phyloP scores from a whole-genome alignment of 1,139 yeast species.

The Candida pseudoviswanathii region DNA sequence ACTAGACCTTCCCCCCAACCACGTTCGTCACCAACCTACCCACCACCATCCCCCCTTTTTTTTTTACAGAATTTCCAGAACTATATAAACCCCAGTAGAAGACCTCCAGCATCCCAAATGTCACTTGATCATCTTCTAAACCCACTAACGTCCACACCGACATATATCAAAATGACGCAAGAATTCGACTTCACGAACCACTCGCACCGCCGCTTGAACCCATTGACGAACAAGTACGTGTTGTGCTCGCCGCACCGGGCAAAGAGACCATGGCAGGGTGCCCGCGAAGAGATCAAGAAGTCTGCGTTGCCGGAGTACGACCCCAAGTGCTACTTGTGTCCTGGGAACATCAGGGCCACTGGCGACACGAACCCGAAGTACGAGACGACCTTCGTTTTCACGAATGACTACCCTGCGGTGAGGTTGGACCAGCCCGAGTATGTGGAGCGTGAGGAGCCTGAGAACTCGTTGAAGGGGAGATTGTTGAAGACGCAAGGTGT shows the following conservation, averaged over 20 bases:
- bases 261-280: constrained; percentile 83
- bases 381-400: constrained; percentile 58
- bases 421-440: constrained; percentile 57
- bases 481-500: constrained; percentile 62
- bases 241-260: constrained; percentile 79
- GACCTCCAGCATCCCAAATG: constrained; percentile 7
- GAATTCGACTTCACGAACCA: constrained; percentile 54
- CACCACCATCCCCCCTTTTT: background rate
- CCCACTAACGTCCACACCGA: constrained; percentile 24
- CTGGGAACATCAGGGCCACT: constrained; percentile 68
- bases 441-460: constrained; percentile 17
- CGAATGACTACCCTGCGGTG: constrained; percentile 75
- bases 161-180: constrained; percentile 26
- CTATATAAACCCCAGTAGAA: constrained; percentile 2
- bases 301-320: constrained; percentile 57
- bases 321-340: constrained; percentile 71
- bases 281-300: constrained; percentile 54
- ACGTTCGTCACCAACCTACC: too few relatives aligned
- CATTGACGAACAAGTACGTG: constrained; percentile 63
- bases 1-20: background rate
- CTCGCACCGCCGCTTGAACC: constrained; percentile 71
- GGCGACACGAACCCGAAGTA: constrained; percentile 67
- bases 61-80: background rate
- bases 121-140: constrained; percentile 26
- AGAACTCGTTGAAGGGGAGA: constrained; percentile 34